phyloP scores from a whole-genome alignment of 2,329 filamentous ascomycete species.

The Elsinoe necatrix region DNA sequence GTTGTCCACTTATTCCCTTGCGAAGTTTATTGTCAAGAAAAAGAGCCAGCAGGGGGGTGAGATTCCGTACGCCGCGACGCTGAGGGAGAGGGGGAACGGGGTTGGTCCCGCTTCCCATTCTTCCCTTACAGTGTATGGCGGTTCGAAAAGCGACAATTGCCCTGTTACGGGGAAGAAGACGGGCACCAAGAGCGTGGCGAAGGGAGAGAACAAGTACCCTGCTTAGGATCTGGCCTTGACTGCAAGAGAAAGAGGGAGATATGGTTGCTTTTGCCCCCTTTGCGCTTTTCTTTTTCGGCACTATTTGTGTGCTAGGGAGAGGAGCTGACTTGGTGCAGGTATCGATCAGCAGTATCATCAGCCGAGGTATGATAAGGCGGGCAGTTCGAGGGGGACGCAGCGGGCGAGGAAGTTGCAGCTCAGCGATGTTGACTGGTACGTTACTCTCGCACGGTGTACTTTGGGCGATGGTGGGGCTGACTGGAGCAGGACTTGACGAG shows the following conservation, averaged over 20 bases:
- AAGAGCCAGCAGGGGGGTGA: slow-evolving; percentile 1
- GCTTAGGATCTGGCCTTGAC: slow-evolving; percentile 4
- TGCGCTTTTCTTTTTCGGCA: background rate
- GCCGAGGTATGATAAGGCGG: slow-evolving; percentile 47
- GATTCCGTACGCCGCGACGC: background rate
- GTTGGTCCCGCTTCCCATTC: background rate
- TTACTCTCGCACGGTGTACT: background rate
- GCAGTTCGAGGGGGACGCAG: slow-evolving; percentile 62
- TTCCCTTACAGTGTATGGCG: background rate
- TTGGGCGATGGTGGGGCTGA: slow-evolving; percentile 24
- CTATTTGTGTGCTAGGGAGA: background rate
- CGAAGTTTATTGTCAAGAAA: background rate
- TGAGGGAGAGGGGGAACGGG: background rate
- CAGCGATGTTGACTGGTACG: slow-evolving; percentile 96
- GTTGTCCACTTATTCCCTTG: background rate
- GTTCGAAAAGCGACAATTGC: background rate
- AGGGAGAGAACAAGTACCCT: background rate
- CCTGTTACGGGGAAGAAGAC: background rate
- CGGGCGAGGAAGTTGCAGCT: slow-evolving; percentile 84
- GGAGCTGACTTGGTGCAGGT: background rate
- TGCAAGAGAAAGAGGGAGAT: background rate
- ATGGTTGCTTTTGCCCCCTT: slow-evolving; percentile 8
- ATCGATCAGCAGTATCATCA: slow-evolving; percentile 35
- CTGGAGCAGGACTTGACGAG: background rate
- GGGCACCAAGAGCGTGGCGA: background rate